phyloP scores from a whole-genome alignment of 108 stramenopile genomes.

The Nannochloropsis gaditana region DNA sequence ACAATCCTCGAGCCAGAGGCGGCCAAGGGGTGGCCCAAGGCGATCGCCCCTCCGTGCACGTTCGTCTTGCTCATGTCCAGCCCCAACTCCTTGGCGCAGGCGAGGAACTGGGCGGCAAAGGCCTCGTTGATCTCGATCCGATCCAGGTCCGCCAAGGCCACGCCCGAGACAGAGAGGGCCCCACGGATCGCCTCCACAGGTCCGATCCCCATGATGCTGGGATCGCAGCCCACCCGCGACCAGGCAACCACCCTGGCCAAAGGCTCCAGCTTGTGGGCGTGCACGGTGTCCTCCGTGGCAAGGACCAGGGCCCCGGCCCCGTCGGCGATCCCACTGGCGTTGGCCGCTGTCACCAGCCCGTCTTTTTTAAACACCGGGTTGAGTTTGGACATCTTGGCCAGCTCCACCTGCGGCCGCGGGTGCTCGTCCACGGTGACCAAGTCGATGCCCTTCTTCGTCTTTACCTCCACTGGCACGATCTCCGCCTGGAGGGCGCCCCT shows the following conservation, averaged over 20 bases:
- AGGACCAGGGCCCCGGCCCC: constrained; percentile 84
- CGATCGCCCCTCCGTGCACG: constrained; percentile 59
- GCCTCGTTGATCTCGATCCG: constrained; percentile 98
- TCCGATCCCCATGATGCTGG: constrained; percentile 60
- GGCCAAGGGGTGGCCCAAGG: constrained; percentile 58
- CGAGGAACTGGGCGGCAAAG: constrained; percentile 90
- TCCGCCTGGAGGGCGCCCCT: constrained; percentile 78
- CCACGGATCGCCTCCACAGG: constrained; percentile 74
- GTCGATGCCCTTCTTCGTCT: constrained; percentile 69
- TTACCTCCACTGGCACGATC: constrained; percentile 83
- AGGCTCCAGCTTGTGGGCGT: constrained; percentile 71
- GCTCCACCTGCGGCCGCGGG: constrained; percentile 77
- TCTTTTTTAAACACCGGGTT: constrained; percentile 88
- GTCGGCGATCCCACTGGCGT: constrained; percentile 93
- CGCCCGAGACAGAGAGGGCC: constrained; percentile 67
- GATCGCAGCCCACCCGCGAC: constrained; percentile 55
- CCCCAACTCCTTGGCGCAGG: constrained; percentile 89
- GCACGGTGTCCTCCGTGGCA: constrained; percentile 77
- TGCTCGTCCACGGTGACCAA: constrained; percentile 84
- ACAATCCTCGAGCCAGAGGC: constrained; percentile 71
- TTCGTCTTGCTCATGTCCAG: constrained; percentile 83
- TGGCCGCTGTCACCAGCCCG: constrained; percentile 90
- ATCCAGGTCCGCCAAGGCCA: constrained; percentile 83
- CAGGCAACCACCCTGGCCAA: constrained; percentile 62
- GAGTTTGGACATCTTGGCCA: constrained; percentile 77